Percentiles rank a stretch among this genome's conserved stretches.
Conservation (phyloP, 179 eudicot species). For the Dionaea muscipula region DNA sequence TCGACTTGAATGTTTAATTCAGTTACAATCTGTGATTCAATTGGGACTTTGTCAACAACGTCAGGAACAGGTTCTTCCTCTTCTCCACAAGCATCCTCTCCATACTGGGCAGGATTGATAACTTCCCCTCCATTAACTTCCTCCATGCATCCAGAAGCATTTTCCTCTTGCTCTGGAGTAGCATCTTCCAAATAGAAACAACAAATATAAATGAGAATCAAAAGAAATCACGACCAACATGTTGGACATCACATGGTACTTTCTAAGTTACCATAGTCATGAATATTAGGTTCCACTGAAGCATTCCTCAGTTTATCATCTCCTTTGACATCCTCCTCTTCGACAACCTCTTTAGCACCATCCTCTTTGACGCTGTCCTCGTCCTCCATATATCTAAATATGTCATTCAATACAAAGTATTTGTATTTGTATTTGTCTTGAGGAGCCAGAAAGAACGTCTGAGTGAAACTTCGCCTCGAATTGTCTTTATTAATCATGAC, state of each 20-base stretch:
- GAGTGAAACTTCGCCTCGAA: conserved; percentile 41
- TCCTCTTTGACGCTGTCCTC: conserved; percentile 11
- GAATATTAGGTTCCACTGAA: conserved; percentile 21
- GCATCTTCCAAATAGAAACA: conserved; percentile 22
- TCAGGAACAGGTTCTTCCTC: conserved; percentile 54
- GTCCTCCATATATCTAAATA: conserved; percentile 56
- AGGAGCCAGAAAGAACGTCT: conserved; percentile 82
- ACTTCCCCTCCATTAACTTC: conserved; percentile 40
- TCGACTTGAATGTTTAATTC: conserved; percentile 41
- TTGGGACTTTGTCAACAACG: conserved; percentile 48
- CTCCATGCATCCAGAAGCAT: conserved; percentile 33
- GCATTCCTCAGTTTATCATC: conserved; percentile 19
- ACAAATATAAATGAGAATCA: conserved; percentile 1
- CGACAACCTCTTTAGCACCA: conserved; percentile 18
- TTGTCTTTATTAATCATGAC: conserved; percentile 41
- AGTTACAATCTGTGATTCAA: conserved; percentile 24
- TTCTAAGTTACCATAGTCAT: conserved; percentile 34
- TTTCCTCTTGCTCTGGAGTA: conserved; percentile 31
- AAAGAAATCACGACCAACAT: not conserved
- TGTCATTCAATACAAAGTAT: conserved; percentile 78
- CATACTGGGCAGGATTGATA: conserved; percentile 31
- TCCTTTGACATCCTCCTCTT: not conserved
- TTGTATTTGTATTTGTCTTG: conserved; percentile 76
- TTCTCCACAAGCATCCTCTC: conserved; percentile 26
- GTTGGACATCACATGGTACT: not conserved